A percentile compares a stretch with the other conserved stretches of the same genome.
phyloP scores from a whole-genome alignment of 768 basidiomycete genomes.

The Pleurotus citrinopileatus region DNA sequence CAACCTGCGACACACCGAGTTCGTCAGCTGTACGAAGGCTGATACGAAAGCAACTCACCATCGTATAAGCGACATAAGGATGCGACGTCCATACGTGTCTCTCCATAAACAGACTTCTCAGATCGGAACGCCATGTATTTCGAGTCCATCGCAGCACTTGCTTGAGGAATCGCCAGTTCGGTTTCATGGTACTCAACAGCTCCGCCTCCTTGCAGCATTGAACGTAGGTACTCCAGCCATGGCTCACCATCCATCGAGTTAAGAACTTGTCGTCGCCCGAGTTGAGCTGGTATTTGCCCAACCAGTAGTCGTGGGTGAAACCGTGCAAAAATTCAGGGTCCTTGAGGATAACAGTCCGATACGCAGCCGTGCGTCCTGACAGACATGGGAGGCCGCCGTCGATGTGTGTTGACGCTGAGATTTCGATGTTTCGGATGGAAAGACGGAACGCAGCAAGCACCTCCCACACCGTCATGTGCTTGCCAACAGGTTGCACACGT shows the following conservation, averaged over 20 bases:
- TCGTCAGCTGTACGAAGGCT: constrained; percentile 30
- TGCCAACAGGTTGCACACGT: constrained; percentile 78
- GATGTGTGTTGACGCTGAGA: constrained; percentile 84
- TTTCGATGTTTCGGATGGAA: constrained; percentile 93
- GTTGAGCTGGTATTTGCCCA: constrained; percentile 92
- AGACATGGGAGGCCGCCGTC: constrained; percentile 92
- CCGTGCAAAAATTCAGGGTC: constrained; percentile 92
- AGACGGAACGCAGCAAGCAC: constrained; percentile 91
- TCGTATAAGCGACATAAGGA: constrained; percentile 91
- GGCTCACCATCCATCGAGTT: constrained; percentile 95
- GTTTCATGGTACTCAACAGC: constrained; percentile 91
- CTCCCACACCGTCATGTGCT: constrained; percentile 90
- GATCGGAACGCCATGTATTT: constrained; percentile 91
- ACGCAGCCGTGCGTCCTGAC: constrained; percentile 90
- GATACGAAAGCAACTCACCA: constrained; percentile 56
- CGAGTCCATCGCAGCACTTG: constrained; percentile 92
- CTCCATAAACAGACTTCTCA: constrained; percentile 87
- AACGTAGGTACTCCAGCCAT: constrained; percentile 94
- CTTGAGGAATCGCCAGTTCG: constrained; percentile 93
- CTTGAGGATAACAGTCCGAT: constrained; percentile 91
- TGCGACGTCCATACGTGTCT: constrained; percentile 84
- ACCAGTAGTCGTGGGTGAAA: constrained; percentile 93
- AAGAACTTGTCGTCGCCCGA: constrained; percentile 94
- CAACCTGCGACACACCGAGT: constrained; percentile 47
- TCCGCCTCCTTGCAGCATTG: constrained; percentile 85